Evolutionary conservation across 2,329 filamentous ascomycete genomes (phyloP).

Genomic region (Paecilomyces dactylethromorphus): DNA sequence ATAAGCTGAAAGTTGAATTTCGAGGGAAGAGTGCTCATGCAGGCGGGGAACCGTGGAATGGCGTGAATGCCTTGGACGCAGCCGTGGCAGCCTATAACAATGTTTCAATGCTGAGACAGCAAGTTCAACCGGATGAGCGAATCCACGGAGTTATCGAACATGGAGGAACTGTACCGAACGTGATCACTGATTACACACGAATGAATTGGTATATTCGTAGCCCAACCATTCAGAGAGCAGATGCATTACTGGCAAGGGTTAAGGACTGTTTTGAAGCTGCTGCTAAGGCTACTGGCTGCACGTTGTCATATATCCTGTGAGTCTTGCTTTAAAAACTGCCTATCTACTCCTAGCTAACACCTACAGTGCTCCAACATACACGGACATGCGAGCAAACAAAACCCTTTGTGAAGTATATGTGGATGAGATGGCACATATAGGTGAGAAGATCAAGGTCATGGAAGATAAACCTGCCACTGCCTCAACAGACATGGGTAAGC

Average conservation of each 20-base stretch:
- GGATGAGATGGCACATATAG: no score
- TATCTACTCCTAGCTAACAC: not conserved
- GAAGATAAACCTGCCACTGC: no score
- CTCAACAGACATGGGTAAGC: no score
- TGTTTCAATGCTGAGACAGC: constrained; percentile 45
- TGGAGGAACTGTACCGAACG: constrained; percentile 45
- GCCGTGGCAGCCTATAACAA: constrained; percentile 33
- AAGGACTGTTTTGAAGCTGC: constrained; percentile 10
- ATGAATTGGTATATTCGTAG: constrained; percentile 35
- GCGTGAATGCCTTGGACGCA: constrained; percentile 50
- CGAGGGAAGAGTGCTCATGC: constrained; percentile 46
- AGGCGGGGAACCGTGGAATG: constrained; percentile 46
- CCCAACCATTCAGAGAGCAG: constrained; percentile 26
- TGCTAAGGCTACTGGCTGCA: constrained; percentile 13
- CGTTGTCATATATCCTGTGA: constrained; percentile 6
- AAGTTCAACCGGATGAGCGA: constrained; percentile 41
- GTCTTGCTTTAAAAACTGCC: not conserved
- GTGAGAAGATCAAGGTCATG: no score
- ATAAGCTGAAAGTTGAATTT: constrained; percentile 23
- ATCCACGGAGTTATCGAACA: constrained; percentile 44
- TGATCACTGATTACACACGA: constrained; percentile 44
- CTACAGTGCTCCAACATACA: not conserved
- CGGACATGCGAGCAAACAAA: not conserved
- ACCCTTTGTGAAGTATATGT: no score
- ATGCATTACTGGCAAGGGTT: constrained; percentile 6